Evolutionary conservation across 352 stramenopile species (phyloP).

Genomic region (Phytophthora quininea): DNA sequence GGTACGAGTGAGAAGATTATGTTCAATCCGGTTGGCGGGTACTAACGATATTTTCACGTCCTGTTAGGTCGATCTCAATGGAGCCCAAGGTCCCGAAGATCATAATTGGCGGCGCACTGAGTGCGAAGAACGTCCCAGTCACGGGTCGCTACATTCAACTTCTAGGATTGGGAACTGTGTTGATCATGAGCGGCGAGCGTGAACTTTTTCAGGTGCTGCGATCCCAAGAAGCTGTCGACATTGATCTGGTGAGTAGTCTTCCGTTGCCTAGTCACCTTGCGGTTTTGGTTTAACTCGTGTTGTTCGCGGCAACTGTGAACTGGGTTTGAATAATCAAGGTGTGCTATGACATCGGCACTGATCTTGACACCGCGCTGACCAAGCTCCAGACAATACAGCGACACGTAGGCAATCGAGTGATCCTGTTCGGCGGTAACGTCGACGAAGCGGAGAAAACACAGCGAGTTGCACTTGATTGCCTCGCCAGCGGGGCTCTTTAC

Average conservation of each 20-base stretch:
- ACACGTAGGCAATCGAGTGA: conserved; percentile 49
- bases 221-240: conserved; percentile 36
- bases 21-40: background rate
- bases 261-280: background rate
- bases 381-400: conserved; percentile 49
- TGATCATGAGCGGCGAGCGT: conserved; percentile 37
- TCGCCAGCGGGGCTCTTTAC: conserved; percentile 57
- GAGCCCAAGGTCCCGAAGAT: conserved; percentile 72
- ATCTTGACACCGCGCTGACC: conserved; percentile 48
- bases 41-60: conserved; percentile 3
- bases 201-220: conserved; percentile 44
- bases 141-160: conserved; percentile 77
- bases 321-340: conserved; percentile 38
- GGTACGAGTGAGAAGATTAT: conserved; percentile 2
- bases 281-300: background rate
- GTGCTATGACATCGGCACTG: conserved; percentile 63
- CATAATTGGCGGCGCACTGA: conserved; percentile 48
- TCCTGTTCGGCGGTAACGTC: conserved; percentile 61
- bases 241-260: conserved; percentile 53
- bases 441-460: conserved; percentile 38
- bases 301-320: too few relatives aligned
- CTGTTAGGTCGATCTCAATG: conserved; percentile 28
- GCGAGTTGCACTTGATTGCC: conserved; percentile 44
- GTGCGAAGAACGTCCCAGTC: conserved; percentile 45
- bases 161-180: conserved; percentile 62